Percentiles rank a stretch among this genome's conserved stretches.
Evolutionary conservation across 257 asterid genomes (phyloP).

Genomic region (Perilla frutescens): DNA sequence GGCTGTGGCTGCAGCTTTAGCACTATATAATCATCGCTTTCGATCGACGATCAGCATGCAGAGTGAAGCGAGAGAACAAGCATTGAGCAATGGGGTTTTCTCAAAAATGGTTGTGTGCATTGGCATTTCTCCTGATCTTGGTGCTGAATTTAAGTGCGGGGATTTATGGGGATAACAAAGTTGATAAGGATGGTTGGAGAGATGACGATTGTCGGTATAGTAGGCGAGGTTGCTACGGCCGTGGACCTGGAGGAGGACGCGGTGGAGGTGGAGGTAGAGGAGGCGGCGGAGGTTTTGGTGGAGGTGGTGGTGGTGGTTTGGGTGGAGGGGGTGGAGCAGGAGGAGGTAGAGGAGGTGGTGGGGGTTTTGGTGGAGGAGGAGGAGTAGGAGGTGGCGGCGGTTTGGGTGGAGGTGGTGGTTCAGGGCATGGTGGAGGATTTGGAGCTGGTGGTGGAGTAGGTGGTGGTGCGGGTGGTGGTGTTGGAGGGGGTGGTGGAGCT

Average conservation of each 20-base stretch:
- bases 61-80: conserved; percentile 30
- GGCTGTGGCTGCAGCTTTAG: conserved; percentile 8
- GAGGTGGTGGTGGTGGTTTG: neutral
- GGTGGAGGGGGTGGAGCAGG: no score
- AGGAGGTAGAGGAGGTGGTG: neutral
- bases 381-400: conserved; percentile 17
- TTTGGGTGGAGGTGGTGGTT: conserved; percentile 33
- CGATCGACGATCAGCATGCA: conserved; percentile 19
- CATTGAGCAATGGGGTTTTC: conserved; percentile 34
- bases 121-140: conserved; percentile 32
- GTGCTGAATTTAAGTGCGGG: conserved; percentile 40
- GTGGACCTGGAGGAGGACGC: conserved; percentile 40
- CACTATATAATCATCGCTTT: conserved; percentile 39
- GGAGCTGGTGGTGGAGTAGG: conserved; percentile 38
- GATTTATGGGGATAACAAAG: conserved; percentile 34
- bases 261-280: conserved; percentile 31
- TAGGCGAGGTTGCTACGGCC: conserved; percentile 48
- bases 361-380: conserved; percentile 33
- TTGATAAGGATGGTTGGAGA: conserved; percentile 41
- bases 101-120: conserved; percentile 40
- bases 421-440: conserved; percentile 33
- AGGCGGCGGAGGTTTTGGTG: no score
- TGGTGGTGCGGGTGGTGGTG: conserved; percentile 24
- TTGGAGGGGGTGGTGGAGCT: conserved; percentile 41
- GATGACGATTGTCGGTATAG: conserved; percentile 47